These are phyloP conservation scores for Chaetomium olivaceum DNA, from an alignment of 2,329 filamentous ascomycete species.

Conservation along the genomic window DNA sequence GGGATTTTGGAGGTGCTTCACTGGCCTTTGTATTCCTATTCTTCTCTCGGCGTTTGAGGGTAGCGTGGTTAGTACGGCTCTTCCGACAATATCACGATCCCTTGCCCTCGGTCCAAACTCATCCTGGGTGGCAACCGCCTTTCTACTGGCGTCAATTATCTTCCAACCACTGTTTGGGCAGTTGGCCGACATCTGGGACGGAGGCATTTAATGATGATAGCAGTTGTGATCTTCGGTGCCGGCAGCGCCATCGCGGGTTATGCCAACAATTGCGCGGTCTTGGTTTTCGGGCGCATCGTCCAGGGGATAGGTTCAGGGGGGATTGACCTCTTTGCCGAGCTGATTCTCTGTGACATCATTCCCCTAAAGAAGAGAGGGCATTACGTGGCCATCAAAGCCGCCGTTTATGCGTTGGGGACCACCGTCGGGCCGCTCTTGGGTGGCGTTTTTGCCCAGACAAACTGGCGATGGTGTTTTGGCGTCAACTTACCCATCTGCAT, in stretches of 20 bases:
- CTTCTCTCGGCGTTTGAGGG: conserved; percentile 34
- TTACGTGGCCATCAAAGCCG: conserved; percentile 42
- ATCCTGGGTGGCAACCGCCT: conserved; percentile 35
- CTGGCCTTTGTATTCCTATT: conserved; percentile 32
- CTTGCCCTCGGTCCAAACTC: conserved; percentile 32
- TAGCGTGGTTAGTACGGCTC: conserved; percentile 33
- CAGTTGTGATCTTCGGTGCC: conserved; percentile 47
- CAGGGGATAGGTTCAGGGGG: conserved; percentile 49
- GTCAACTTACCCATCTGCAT: conserved; percentile 35
- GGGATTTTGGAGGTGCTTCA: conserved; percentile 33
- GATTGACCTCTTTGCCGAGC: conserved; percentile 43
- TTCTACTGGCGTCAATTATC: conserved; percentile 39
- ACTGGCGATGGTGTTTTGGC: conserved; percentile 46
- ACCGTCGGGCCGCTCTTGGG: conserved; percentile 39
- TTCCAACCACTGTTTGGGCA: conserved; percentile 51
- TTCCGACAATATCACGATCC: conserved; percentile 30
- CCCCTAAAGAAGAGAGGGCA: conserved; percentile 48
- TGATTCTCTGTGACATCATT: conserved; percentile 51
- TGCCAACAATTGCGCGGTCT: conserved; percentile 40
- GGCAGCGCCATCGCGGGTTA: conserved; percentile 50
- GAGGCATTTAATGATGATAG: conserved; percentile 40
- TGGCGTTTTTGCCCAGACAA: conserved; percentile 33
- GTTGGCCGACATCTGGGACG: conserved; percentile 50
- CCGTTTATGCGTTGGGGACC: conserved; percentile 40
- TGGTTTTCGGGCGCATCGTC: conserved; percentile 45